Evolutionary conservation across 1,284 basidiomycete species (phyloP), one percentile per base, ranked within the genome.

Genomic region (Moesziomyces globuligerus): DNA sequence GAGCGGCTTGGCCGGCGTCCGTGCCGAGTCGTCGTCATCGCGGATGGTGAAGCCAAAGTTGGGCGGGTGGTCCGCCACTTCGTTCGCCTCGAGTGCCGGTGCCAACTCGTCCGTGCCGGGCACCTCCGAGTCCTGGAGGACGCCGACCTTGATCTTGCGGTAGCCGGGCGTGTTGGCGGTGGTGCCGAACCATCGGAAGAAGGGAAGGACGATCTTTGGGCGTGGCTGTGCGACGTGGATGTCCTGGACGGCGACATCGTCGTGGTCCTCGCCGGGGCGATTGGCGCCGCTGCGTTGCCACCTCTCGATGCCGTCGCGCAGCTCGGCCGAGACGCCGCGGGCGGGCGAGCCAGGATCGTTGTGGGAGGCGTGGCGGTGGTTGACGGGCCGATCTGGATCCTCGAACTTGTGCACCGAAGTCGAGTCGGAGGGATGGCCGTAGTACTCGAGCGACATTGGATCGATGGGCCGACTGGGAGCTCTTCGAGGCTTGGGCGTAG

Each of bases 101-200:
- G 53, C 56, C 34, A 69, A 32, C 32, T 69, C 65, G 34, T 69
- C 65, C 2, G 59, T 57, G 10, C 60, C 66, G 21, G 70, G 53
- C 28, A 69, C 65, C 23, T 72, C 71, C 6, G 66, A 59, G 37
- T 73, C 71, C 15, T 70, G 71, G 26, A 70, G 52, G 11, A 78
- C 74, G 23, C 74, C 75, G 24, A 78, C 75, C 44, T 78, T 78
- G 66, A 78, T 78, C 54, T 74, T 70, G 10, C 73, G 57, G 34
- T 75, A 75, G 28, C 75, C 75, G 15, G 75, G 75, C 21, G 75
- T 78, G 44, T 78, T 78, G n/a, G 75, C 75, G 13, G 75, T 78
- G 2, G 72, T 67, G 29, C 75, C 75, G 28, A 78, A 78, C 75
- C 75, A 78, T 8, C 75, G 67, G 66, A 78, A 78, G 70, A 78